phyloP scores from a whole-genome alignment of 2,329 filamentous ascomycete genomes.

The Talaromyces marneffei region DNA sequence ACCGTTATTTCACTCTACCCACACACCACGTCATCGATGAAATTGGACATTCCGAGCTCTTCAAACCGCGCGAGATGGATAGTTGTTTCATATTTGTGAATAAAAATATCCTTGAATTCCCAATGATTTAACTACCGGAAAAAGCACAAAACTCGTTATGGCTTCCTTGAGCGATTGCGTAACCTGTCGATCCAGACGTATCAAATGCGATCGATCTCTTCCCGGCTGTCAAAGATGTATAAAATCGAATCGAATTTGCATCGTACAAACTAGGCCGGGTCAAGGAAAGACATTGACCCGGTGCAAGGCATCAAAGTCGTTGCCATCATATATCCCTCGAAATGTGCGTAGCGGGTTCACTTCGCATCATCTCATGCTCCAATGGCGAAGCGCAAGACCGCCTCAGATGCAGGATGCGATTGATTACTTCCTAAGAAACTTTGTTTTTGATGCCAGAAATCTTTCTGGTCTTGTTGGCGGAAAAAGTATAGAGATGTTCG shows the following conservation, averaged over 20 bases:
- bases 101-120: too few relatives aligned
- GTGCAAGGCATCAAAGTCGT: background rate
- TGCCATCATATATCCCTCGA: background rate
- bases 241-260: background rate
- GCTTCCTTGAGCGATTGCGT: background rate
- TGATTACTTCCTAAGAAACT: background rate
- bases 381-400: background rate
- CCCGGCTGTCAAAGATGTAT: background rate
- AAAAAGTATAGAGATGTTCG: background rate
- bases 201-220: conserved; percentile 4
- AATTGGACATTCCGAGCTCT: background rate
- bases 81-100: background rate
- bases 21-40: background rate
- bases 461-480: background rate
- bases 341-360: background rate
- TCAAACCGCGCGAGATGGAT: background rate
- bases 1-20: too few relatives aligned
- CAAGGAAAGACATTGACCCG: background rate
- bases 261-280: background rate
- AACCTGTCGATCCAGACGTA: background rate
- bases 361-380: background rate
- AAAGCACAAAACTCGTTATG: background rate
- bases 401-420: conserved; percentile 1
- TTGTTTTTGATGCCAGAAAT: background rate
- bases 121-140: background rate